phyloP scores from a whole-genome alignment of 768 basidiomycete species.

The Podaxis sp. region DNA sequence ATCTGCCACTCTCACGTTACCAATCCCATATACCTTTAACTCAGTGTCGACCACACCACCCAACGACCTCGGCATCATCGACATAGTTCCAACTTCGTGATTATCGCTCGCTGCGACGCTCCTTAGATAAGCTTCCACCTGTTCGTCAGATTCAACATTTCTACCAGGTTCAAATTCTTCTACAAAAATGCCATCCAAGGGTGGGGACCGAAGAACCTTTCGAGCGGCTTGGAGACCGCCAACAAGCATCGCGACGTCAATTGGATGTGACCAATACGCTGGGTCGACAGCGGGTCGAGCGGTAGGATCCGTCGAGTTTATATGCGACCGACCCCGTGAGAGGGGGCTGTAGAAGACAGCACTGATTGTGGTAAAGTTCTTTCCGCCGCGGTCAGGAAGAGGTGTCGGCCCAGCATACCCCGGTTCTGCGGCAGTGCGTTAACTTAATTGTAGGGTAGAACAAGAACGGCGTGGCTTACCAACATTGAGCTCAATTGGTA shows the following conservation, averaged over 20 bases:
- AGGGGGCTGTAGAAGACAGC: slow-evolving; percentile 34
- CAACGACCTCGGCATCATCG: slow-evolving; percentile 37
- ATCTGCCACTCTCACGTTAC: slow-evolving; percentile 34
- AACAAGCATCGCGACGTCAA: slow-evolving; percentile 30
- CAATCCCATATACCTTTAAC: slow-evolving; percentile 34
- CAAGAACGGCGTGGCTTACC: slow-evolving; percentile 17
- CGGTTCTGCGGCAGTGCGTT: slow-evolving; percentile 22
- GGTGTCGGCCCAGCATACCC: slow-evolving; percentile 30
- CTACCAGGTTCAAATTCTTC: slow-evolving; percentile 32
- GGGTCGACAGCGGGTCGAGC: slow-evolving; percentile 48
- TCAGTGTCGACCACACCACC: slow-evolving; percentile 37
- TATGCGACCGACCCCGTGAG: slow-evolving; percentile 45
- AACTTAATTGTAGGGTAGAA: not conserved
- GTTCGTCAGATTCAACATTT: slow-evolving; percentile 17
- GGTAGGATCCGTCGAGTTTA: slow-evolving; percentile 40
- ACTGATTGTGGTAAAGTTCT: slow-evolving; percentile 30
- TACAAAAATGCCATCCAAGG: slow-evolving; percentile 27
- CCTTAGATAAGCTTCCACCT: slow-evolving; percentile 25
- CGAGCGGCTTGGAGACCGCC: slow-evolving; percentile 30
- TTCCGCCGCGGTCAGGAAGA: slow-evolving; percentile 20
- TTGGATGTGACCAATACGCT: slow-evolving; percentile 36
- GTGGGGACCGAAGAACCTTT: slow-evolving; percentile 26
- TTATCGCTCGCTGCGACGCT: slow-evolving; percentile 27
- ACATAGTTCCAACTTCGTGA: slow-evolving; percentile 34
- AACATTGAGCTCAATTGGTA: slow-evolving; percentile 29